Evolutionary conservation across 2,329 filamentous ascomycete genomes (phyloP).

Genomic region (Claviceps digitariae): DNA sequence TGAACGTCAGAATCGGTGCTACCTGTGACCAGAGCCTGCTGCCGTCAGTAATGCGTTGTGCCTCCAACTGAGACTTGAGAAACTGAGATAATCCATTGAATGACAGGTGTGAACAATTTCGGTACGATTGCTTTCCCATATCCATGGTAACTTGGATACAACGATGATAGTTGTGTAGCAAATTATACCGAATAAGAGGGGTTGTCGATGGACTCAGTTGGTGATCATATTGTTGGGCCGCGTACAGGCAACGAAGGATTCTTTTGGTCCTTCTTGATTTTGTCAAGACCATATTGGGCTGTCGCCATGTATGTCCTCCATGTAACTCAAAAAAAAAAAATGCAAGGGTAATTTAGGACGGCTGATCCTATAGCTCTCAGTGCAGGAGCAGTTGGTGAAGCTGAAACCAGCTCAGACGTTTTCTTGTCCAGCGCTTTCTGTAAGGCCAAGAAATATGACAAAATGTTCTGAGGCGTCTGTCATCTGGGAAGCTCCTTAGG

Average conservation of each 20-base stretch:
- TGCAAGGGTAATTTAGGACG: background rate
- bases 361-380: background rate
- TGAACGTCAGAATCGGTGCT: slow-evolving; percentile 21
- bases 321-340: background rate
- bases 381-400: background rate
- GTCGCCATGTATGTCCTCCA: slow-evolving; percentile 1
- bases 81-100: slow-evolving; percentile 12
- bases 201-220: slow-evolving; percentile 18
- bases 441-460: background rate
- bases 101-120: slow-evolving; percentile 8
- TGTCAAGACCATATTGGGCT: slow-evolving; percentile 14
- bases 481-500: background rate
- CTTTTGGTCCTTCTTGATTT: slow-evolving; percentile 20
- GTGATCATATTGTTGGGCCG: slow-evolving; percentile 24
- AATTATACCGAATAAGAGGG: slow-evolving; percentile 18
- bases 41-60: slow-evolving; percentile 19
- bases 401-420: background rate
- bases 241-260: slow-evolving; percentile 19
- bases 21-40: slow-evolving; percentile 16
- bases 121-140: slow-evolving; percentile 14
- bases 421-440: background rate
- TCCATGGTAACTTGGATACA: slow-evolving; percentile 17
- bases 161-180: slow-evolving; percentile 17
- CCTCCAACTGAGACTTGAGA: slow-evolving; percentile 13
- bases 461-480: background rate